A percentile compares a stretch with the other conserved stretches of the same genome.
Evolutionary conservation across 441 rosid species (phyloP).

Genomic region (Populus hybrid): DNA sequence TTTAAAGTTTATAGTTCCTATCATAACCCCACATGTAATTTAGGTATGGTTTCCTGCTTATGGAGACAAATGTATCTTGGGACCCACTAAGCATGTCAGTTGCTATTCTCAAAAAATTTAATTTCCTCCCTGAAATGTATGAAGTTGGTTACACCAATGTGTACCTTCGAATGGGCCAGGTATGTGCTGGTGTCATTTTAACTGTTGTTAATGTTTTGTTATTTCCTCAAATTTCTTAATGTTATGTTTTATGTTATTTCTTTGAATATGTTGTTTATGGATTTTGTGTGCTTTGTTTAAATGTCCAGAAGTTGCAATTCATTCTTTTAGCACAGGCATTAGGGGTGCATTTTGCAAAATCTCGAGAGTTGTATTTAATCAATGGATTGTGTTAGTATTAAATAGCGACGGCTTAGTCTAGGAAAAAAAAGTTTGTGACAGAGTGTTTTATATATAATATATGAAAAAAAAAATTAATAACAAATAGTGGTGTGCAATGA

Average conservation of each 20-base stretch:
- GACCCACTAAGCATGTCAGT: conserved; percentile 84
- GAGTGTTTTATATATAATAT: not conserved
- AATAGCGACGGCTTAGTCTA: not conserved
- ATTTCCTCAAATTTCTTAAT: too few species aligned
- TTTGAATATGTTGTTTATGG: not conserved
- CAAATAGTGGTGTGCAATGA: not conserved
- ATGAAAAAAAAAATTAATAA: too few species aligned
- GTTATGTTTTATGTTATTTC: not conserved
- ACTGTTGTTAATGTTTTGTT: not conserved
- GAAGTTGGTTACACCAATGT: conserved; percentile 91
- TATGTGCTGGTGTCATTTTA: conserved; percentile 24
- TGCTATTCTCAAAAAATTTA: conserved; percentile 69
- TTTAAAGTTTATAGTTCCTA: not conserved
- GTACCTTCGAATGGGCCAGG: conserved; percentile 84
- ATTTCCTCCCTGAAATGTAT: conserved; percentile 78
- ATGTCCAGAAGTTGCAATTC: not conserved
- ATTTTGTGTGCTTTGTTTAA: not conserved
- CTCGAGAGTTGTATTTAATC: not conserved
- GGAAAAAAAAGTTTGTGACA: not conserved
- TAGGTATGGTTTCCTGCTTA: conserved; percentile 74
- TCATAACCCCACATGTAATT: conserved; percentile 14
- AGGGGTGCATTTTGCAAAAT: not conserved
- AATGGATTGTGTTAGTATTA: not conserved
- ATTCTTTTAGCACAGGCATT: not conserved
- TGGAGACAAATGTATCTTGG: conserved; percentile 35